phyloP scores from a whole-genome alignment of 257 asterid genomes.

The Cordia subcordata region DNA sequence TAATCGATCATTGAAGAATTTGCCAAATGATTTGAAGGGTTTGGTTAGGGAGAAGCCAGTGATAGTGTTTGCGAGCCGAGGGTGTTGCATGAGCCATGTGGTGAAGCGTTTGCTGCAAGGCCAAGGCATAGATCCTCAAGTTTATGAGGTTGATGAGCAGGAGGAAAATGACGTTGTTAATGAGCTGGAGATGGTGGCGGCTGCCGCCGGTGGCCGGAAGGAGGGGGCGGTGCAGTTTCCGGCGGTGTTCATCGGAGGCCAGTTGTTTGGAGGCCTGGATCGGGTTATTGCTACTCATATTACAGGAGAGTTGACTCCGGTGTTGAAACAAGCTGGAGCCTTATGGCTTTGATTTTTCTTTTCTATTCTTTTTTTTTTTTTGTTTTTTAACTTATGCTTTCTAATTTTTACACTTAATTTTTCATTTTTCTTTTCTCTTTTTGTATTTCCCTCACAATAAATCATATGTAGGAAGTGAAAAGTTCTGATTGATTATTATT shows the following conservation, averaged over 20 bases:
- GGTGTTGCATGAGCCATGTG: constrained; percentile 53
- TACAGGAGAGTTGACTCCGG: constrained; percentile 59
- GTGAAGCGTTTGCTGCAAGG: constrained; percentile 42
- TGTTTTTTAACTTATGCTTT: background rate
- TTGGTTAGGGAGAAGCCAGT: constrained; percentile 29
- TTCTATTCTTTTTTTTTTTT: too few relatives aligned
- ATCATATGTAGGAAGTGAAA: too few relatives aligned
- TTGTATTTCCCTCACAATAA: background rate
- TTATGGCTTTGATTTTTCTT: constrained; percentile 52
- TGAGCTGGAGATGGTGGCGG: constrained; percentile 20
- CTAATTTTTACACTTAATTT: background rate
- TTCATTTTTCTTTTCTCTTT: background rate
- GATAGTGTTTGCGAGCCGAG: constrained; percentile 29
- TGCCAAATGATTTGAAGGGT: constrained; percentile 10
- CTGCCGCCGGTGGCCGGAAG: background rate
- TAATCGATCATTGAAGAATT: background rate
- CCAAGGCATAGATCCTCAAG: constrained; percentile 46
- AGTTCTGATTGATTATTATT: background rate
- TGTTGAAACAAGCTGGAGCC: constrained; percentile 60
- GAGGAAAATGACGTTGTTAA: constrained; percentile 22
- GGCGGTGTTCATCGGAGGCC: constrained; percentile 54
- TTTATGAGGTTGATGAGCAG: constrained; percentile 41
- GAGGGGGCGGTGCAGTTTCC: constrained; percentile 32
- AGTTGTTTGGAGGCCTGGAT: constrained; percentile 71
- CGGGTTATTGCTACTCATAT: constrained; percentile 58